phyloP scores from a whole-genome alignment of 345 rosid species.

The Luvunga scandens region DNA sequence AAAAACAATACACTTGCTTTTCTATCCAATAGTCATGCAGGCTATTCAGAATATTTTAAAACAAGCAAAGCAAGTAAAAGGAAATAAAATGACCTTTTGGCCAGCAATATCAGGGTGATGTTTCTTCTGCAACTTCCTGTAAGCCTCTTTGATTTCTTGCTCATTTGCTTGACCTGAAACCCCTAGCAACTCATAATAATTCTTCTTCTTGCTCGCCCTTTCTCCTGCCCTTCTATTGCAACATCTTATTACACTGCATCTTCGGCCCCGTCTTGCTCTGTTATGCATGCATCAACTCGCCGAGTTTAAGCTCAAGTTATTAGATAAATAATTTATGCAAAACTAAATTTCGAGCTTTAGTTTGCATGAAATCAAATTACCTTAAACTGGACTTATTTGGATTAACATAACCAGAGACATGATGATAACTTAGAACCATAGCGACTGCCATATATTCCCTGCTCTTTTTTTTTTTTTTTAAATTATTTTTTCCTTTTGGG shows the following conservation, averaged over 20 bases:
- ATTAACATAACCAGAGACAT: constrained; percentile 16
- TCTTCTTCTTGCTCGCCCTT: constrained; percentile 26
- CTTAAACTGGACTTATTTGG: constrained; percentile 19
- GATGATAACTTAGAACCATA: constrained; percentile 7
- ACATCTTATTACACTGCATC: constrained; percentile 28
- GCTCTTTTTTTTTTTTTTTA: neutral
- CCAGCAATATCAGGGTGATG: constrained; percentile 68
- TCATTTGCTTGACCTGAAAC: constrained; percentile 41
- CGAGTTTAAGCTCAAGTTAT: neutral
- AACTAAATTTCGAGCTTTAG: neutral
- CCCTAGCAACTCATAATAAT: constrained; percentile 56
- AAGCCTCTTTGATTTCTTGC: constrained; percentile 49
- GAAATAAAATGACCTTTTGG: constrained; percentile 34
- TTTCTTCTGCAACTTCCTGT: constrained; percentile 63
- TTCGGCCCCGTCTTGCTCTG: constrained; percentile 24
- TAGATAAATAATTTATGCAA: neutral
- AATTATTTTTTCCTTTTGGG: too few relatives aligned
- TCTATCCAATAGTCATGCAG: neutral
- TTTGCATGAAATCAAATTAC: constrained; percentile 13
- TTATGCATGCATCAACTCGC: neutral
- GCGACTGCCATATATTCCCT: constrained; percentile 13
- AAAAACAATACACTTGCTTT: too few relatives aligned
- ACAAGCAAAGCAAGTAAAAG: neutral
- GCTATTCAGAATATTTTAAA: neutral
- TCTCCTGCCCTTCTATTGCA: constrained; percentile 15